Evolutionary conservation across 1,284 basidiomycete genomes (phyloP).

Genomic region (Xerocomus tenax): DNA sequence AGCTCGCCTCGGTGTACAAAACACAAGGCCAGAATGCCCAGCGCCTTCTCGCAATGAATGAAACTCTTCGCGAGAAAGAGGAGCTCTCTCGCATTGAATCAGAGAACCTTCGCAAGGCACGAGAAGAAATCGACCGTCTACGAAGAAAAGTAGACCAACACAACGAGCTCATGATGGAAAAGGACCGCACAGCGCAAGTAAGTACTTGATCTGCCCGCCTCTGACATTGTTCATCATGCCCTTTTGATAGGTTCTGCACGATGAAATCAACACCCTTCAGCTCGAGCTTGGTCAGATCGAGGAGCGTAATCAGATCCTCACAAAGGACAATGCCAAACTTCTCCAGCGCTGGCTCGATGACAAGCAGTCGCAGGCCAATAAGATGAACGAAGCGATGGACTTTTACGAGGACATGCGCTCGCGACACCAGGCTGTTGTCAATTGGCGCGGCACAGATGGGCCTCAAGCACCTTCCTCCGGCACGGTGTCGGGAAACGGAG

Average conservation of each 20-base stretch:
- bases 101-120: constrained; percentile 65
- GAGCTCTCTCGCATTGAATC: constrained; percentile 68
- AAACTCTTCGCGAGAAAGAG: constrained; percentile 88
- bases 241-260: constrained; percentile 70
- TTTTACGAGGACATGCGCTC: constrained; percentile 77
- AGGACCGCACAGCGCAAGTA: constrained; percentile 83
- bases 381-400: constrained; percentile 87
- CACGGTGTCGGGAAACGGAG: constrained; percentile 65
- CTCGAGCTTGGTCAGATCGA: constrained; percentile 86
- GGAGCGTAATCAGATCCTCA: constrained; percentile 75
- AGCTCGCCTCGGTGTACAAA: constrained; percentile 90
- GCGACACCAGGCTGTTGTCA: constrained; percentile 49
- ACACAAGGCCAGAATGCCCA: constrained; percentile 95
- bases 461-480: constrained; percentile 17
- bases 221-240: neutral
- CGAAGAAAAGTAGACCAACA: constrained; percentile 78
- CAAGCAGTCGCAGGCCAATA: constrained; percentile 87
- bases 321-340: constrained; percentile 88
- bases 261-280: constrained; percentile 85
- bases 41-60: constrained; percentile 84
- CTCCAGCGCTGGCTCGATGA: constrained; percentile 93
- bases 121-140: constrained; percentile 64
- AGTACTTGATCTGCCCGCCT: constrained; percentile 15
- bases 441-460: constrained; percentile 44
- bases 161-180: constrained; percentile 75